Evolutionary conservation across 2,329 filamentous ascomycete genomes (phyloP).

Genomic region (Stemphylium vesicarium): DNA sequence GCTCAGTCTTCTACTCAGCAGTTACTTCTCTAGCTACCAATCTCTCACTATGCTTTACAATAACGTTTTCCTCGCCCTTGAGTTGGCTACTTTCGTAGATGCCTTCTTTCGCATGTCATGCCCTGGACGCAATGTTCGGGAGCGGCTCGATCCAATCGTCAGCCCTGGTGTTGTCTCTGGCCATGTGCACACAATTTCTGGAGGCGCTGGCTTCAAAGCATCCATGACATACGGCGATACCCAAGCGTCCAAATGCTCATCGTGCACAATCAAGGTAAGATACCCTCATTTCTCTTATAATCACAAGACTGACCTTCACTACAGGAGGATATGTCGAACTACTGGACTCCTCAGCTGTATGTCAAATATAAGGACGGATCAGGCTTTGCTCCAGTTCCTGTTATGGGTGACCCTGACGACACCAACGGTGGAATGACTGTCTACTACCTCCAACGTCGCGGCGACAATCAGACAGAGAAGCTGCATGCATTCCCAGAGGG

Average conservation of each 20-base stretch:
- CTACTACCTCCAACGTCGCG: conserved; percentile 69
- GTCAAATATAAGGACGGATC: conserved; percentile 57
- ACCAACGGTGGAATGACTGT: conserved; percentile 69
- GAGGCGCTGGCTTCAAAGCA: conserved; percentile 71
- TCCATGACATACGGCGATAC: conserved; percentile 67
- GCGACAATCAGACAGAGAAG: conserved; percentile 63
- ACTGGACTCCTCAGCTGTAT: conserved; percentile 78
- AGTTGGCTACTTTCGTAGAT: conserved; percentile 17
- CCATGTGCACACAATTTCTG: conserved; percentile 75
- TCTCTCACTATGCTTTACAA: conserved; percentile 21
- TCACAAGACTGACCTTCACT: conserved; percentile 1
- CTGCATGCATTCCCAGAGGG: conserved; percentile 73
- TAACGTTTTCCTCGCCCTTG: conserved; percentile 18
- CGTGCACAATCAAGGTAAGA: conserved; percentile 66
- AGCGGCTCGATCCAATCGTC: conserved; percentile 72
- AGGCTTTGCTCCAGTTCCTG: conserved; percentile 65
- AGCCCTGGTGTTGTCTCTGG: conserved; percentile 62
- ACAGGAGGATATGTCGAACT: conserved; percentile 61
- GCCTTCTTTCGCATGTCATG: conserved; percentile 42
- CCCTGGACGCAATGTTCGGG: conserved; percentile 34
- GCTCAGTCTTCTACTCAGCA: not conserved
- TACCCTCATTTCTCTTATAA: not conserved
- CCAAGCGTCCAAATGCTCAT: conserved; percentile 68
- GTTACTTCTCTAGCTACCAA: not conserved
- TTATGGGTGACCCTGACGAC: conserved; percentile 56